Evolutionary conservation across 441 rosid genomes (phyloP).

Genomic region (Biscutella auriculata): DNA sequence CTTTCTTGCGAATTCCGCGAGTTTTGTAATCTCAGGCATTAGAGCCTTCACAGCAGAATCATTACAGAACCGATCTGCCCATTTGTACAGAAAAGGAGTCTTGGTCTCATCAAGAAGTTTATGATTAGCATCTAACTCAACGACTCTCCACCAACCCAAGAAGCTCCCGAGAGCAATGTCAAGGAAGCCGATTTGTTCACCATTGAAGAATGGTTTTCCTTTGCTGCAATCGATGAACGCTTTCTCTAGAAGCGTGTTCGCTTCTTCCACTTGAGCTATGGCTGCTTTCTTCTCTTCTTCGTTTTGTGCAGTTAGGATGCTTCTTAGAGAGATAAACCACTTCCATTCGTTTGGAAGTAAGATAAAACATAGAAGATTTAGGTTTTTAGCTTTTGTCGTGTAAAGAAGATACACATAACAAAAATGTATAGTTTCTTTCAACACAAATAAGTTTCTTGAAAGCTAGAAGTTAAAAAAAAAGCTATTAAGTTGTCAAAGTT

Average conservation of each 20-base stretch:
- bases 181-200: conserved; percentile 46
- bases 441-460: no score
- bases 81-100: conserved; percentile 38
- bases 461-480: no score
- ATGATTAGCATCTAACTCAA: conserved; percentile 16
- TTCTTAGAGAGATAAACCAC: conserved; percentile 14
- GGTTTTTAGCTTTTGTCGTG: no score
- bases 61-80: conserved; percentile 43
- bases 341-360: no score
- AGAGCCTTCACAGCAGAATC: conserved; percentile 43
- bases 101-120: conserved; percentile 33
- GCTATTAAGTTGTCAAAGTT: background rate
- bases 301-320: conserved; percentile 17
- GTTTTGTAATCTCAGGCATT: conserved; percentile 51
- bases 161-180: conserved; percentile 55
- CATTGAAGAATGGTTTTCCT: conserved; percentile 57
- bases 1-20: conserved; percentile 37
- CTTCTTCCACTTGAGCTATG: conserved; percentile 24
- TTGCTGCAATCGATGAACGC: conserved; percentile 38
- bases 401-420: background rate
- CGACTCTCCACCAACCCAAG: conserved; percentile 47
- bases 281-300: conserved; percentile 32
- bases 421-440: background rate
- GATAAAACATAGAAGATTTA: no score
- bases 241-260: conserved; percentile 36